These are phyloP conservation scores for Sphaerulina musiva DNA, from an alignment of 2,329 filamentous ascomycete genomes.

Conservation along the genomic window DNA sequence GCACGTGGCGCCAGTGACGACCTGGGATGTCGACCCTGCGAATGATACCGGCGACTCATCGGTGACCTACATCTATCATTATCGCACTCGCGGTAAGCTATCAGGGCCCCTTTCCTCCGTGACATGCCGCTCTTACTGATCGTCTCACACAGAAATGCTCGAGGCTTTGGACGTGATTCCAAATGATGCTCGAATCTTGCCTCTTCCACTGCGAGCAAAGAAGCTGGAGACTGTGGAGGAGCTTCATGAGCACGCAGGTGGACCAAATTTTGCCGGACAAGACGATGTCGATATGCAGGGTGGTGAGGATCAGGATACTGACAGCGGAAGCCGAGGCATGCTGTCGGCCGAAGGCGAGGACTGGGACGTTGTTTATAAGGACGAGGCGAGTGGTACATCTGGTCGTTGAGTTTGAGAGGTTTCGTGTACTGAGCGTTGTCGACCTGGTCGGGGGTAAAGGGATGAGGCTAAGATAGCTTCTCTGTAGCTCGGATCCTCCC, in stretches of 20 bases:
- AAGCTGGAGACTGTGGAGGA: background rate
- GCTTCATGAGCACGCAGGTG: background rate
- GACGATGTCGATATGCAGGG: background rate
- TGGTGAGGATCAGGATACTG: background rate
- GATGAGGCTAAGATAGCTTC: no score
- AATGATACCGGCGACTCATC: background rate
- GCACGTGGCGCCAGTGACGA: background rate
- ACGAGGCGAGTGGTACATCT: background rate
- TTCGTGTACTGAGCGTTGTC: background rate
- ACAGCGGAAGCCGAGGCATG: background rate
- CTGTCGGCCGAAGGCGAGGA: background rate
- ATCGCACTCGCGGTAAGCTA: constrained; percentile 7
- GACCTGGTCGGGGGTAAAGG: no score
- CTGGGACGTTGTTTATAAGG: constrained; percentile 5
- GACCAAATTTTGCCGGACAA: background rate
- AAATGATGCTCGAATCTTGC: constrained; percentile 1
- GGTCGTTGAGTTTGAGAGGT: background rate
- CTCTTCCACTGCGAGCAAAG: background rate
- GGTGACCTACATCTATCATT: constrained; percentile 8
- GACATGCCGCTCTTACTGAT: background rate
- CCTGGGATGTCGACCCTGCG: constrained; percentile 3
- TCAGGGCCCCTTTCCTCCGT: background rate
- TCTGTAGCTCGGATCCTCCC: no score
- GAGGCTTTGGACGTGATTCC: constrained; percentile 7
- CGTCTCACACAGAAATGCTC: constrained; percentile 3